Conservation (phyloP, 345 rosid species). For the Angophora floribunda region DNA sequence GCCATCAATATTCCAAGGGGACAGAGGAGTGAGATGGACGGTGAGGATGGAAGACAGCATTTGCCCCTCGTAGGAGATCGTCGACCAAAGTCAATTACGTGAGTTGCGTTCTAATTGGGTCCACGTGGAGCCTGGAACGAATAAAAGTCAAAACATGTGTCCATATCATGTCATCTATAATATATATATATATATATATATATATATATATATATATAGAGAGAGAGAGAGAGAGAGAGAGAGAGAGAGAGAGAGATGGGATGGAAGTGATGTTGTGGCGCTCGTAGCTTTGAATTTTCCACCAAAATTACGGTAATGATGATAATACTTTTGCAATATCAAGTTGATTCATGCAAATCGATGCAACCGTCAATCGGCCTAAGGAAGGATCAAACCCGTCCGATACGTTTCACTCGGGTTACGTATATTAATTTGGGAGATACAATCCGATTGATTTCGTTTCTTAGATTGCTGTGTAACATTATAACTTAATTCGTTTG, state of each 20-base stretch:
- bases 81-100: not conserved
- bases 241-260: not conserved
- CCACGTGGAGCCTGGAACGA: not conserved
- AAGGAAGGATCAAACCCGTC: not conserved
- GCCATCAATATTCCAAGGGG: not conserved
- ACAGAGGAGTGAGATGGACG: not conserved
- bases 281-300: not conserved
- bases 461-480: too few species aligned
- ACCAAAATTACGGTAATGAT: not conserved
- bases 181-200: too few species aligned
- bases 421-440: fast-evolving
- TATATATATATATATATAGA: too few species aligned
- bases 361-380: not conserved
- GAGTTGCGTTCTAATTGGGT: not conserved
- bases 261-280: not conserved
- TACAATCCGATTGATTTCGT: not conserved
- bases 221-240: not conserved
- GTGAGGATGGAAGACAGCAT: not conserved
- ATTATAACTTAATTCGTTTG: too few species aligned
- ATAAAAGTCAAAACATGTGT: not conserved
- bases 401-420: not conserved
- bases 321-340: not conserved
- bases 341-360: too few species aligned
- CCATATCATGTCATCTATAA: not conserved
- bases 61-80: not conserved